A percentile compares a stretch with the other conserved stretches of the same genome.
These are phyloP conservation scores for Hypoxylon fuscum DNA, from an alignment of 495 filamentous ascomycete species.

Conservation along the genomic window DNA sequence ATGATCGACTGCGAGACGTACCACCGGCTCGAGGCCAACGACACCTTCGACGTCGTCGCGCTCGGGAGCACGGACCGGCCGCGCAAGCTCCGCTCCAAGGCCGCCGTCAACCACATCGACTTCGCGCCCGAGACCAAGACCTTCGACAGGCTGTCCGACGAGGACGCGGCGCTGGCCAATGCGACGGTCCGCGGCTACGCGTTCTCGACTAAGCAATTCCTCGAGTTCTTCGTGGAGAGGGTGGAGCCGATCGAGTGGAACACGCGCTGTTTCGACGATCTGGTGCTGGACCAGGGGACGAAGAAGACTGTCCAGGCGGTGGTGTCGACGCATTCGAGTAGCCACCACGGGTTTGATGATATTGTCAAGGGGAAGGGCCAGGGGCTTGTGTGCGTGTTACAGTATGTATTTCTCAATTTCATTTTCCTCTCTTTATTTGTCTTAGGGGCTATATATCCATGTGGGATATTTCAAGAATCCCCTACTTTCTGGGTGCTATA, in stretches of 20 bases:
- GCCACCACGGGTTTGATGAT: constrained; percentile 47
- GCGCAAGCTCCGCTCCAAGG: background rate
- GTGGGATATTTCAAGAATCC: background rate
- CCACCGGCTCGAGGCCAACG: constrained; percentile 37
- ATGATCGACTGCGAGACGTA: constrained; percentile 53
- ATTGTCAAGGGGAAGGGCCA: constrained; percentile 50
- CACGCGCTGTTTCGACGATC: constrained; percentile 56
- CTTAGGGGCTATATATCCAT: too few relatives aligned
- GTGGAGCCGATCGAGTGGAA: constrained; percentile 46
- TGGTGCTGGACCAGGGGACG: constrained; percentile 61
- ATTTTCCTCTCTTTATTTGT: background rate
- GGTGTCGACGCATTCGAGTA: constrained; percentile 48
- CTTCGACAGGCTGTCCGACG: constrained; percentile 40
- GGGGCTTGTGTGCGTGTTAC: constrained; percentile 52
- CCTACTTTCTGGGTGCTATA: background rate
- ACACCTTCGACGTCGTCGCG: constrained; percentile 32
- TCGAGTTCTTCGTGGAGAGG: constrained; percentile 47
- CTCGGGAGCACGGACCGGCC: constrained; percentile 2
- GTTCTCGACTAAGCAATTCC: constrained; percentile 42
- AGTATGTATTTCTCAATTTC: constrained; percentile 24
- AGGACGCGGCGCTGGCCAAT: constrained; percentile 42
- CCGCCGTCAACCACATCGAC: background rate
- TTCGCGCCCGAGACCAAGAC: constrained; percentile 24
- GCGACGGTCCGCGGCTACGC: constrained; percentile 48
- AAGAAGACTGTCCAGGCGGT: constrained; percentile 65